Evolutionary conservation across 2,329 filamentous ascomycete species (phyloP).

Genomic region (Aspergillus unguis): DNA sequence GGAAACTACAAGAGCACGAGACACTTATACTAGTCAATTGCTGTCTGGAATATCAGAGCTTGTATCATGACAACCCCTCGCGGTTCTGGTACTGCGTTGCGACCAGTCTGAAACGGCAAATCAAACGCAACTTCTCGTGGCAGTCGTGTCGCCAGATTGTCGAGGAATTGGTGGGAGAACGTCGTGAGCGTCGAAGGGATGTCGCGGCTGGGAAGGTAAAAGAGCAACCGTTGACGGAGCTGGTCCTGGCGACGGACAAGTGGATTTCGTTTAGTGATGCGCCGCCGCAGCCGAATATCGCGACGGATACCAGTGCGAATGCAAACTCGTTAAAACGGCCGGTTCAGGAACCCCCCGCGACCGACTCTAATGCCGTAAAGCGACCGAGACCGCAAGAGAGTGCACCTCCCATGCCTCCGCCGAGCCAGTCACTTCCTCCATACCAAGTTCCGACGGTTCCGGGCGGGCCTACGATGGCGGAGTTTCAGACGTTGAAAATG

Average conservation of each 20-base stretch:
- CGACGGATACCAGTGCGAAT: not conserved
- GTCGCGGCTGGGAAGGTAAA: conserved; percentile 6
- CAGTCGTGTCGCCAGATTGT: conserved; percentile 10
- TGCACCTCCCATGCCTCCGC: not conserved
- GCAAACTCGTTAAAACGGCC: conserved; percentile 1
- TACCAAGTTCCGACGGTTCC: not conserved
- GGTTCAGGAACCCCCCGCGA: not conserved
- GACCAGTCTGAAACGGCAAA: conserved; percentile 9
- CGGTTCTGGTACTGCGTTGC: conserved; percentile 11
- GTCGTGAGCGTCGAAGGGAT: conserved; percentile 4
- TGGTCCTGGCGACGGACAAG: conserved; percentile 8
- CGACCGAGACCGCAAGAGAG: conserved; percentile 3
- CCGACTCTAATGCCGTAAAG: conserved; percentile 1
- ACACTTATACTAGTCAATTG: conserved; percentile 7
- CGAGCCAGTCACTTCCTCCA: not conserved
- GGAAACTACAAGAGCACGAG: conserved; percentile 12
- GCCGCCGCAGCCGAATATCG: not conserved
- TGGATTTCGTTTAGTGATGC: conserved; percentile 9
- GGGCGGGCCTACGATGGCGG: not conserved
- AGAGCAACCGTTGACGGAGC: conserved; percentile 8
- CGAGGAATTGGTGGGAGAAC: conserved; percentile 9
- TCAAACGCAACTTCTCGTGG: conserved; percentile 13
- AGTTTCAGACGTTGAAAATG: conserved; percentile 4
- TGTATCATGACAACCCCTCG: conserved; percentile 1
- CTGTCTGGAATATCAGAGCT: conserved; percentile 11